Evolutionary conservation across 108 stramenopile species (phyloP).

Genomic region (Nitzschia putrida): DNA sequence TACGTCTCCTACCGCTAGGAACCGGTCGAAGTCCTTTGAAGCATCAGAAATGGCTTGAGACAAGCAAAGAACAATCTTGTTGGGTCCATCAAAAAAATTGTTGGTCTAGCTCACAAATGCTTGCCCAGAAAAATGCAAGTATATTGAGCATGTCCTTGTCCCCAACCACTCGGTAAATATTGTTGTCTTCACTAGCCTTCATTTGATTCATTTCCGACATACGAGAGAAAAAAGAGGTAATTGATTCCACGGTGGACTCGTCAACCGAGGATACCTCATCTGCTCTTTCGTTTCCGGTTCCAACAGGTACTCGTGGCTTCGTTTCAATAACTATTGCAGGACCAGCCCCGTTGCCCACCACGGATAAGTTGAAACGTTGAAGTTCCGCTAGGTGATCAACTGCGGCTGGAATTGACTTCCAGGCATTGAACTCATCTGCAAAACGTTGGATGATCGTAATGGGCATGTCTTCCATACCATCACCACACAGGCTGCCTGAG

Average conservation of each 20-base stretch:
- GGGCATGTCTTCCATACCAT: slow-evolving; percentile 73
- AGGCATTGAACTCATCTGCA: slow-evolving; percentile 66
- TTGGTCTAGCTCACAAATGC: slow-evolving; percentile 67
- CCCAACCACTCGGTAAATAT: slow-evolving; percentile 56
- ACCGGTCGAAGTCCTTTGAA: slow-evolving; percentile 42
- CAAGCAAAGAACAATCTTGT: slow-evolving; percentile 53
- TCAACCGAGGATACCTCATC: slow-evolving; percentile 61
- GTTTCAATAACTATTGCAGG: slow-evolving; percentile 76
- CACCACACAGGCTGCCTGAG: slow-evolving; percentile 62
- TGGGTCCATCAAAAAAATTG: slow-evolving; percentile 47
- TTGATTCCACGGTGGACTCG: not conserved
- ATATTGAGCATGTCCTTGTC: slow-evolving; percentile 45
- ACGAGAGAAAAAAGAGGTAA: not conserved
- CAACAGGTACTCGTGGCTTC: slow-evolving; percentile 1
- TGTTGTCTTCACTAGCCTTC: not conserved
- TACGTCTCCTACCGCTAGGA: slow-evolving; percentile 66
- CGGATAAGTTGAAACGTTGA: slow-evolving; percentile 56
- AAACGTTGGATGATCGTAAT: slow-evolving; percentile 55
- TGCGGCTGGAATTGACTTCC: slow-evolving; percentile 54
- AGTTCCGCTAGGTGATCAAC: slow-evolving; percentile 69
- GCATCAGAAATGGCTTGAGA: slow-evolving; percentile 41
- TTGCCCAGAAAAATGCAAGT: slow-evolving; percentile 76
- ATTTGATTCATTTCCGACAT: too few relatives aligned
- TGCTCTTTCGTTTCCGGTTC: not conserved
- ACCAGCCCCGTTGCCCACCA: slow-evolving; percentile 75